Evolutionary conservation across 768 basidiomycete genomes (phyloP), one percentile per base, ranked within the genome.

Genomic region (Collybia sp.): DNA sequence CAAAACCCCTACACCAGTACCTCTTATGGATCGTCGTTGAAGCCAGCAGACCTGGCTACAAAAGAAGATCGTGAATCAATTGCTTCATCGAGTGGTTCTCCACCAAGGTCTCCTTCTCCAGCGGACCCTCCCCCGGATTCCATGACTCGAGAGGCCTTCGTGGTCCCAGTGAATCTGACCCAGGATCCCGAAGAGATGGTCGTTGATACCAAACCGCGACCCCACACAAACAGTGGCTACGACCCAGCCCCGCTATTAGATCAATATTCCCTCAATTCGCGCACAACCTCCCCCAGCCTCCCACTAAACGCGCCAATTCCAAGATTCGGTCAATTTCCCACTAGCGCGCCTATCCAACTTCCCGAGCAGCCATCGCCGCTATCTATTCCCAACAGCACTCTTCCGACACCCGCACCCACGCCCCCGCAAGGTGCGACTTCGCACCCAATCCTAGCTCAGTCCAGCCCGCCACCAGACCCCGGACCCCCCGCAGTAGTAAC

Each of bases 131-230:
- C 25, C 25, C 25, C 25, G 25, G 8, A 25, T 25, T 25, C 25
- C 25, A 25, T 4, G 25, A 25, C 25, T 25, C 25, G 8, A 8
- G 25, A 25, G 25, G 25, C 8, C 8, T 25, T 25, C 25, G 35
- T n/a, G 35, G 35, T 10, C 15, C 11, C 10, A 34, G 33, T 10
- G 11, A 10, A 37, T 10, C 35, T 10, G n/a, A 37, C 6, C 35
- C 35, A 37, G 10, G n/a, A 18, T 10, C 10, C 35, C 10, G 54
- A 48, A 40, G 58, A 55, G 32, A 51, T 56, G 44, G 57, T 61
- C 25, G 50, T 54, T 38, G 58, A 67, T 32, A 65, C 65, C 64
- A 60, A 64, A 17, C 12, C 66, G 15, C 60, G 61, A 16, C 59
- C 63, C n/a, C 63, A 3, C 25, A 8, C 62, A 52, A 45, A 31